Base-by-base conservation (phyloP, 1,284 basidiomycete genomes). In the Papiliotrema laurentii region DNA sequence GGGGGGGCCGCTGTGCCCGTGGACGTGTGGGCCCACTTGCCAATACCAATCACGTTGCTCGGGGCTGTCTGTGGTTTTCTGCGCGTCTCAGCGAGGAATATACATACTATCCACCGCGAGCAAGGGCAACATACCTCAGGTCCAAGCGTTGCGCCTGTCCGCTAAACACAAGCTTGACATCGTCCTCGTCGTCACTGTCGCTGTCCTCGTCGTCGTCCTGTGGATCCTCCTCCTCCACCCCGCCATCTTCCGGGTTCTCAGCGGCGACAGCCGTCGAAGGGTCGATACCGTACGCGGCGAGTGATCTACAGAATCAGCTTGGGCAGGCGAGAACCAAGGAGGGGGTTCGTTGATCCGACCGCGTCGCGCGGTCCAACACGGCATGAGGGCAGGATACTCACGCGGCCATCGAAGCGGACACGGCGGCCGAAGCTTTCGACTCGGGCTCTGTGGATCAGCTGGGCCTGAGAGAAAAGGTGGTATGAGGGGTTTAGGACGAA, bases 131-230 rank as follows among this genome's bases (percentile, higher is more conserved):
- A 47, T 18, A 69, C 71, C 72, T 61, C 43, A 71, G 50, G 50
- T 73, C 69, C 43, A 73, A 42, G n/a, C 71, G 36, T 49, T 26
- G 60, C 51, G 43, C 59, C 53, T 26, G 58, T 47, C 25, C 58
- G 53, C 63, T 68, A 40, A 75, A 68, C 36, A 74, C 73, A 43
- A 76, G 64, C 60, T 73, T 69, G 47, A 72, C 56, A 52, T 68
- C 70, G 44, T 71, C 69, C 44, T 72, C 73, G 27, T 76, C 73
- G 16, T 66, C 65, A 26, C 39, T 43, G 42, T 75, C 74, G n/a
- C 66, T 65, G 18, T 73, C 71, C 2, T 63, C 61, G 4, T 68
- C 62, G 2, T 63, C 63, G 4, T 62, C 60, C 11, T 66, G 65
- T 27, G 55, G 64, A 6, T 61, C 63, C 22, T 70, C 68, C 35